Conservation (phyloP, 2,329 filamentous ascomycete genomes). For the Periconia sp. region DNA sequence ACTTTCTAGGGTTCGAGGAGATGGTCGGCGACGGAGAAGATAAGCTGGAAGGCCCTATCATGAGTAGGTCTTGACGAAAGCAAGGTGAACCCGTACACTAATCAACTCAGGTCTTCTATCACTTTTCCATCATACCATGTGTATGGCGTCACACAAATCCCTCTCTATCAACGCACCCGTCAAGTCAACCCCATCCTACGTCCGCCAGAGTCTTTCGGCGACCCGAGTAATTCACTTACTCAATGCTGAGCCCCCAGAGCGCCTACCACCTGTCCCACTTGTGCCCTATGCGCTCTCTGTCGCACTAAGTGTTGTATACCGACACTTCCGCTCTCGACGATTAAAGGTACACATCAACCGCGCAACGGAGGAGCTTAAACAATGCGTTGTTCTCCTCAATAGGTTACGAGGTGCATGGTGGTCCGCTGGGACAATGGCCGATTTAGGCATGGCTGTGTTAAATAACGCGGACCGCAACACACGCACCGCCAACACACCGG, state of each 20-base stretch:
- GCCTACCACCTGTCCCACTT: slow-evolving; percentile 60
- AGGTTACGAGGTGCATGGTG: slow-evolving; percentile 53
- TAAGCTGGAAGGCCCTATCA: slow-evolving; percentile 42
- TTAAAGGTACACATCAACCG: slow-evolving; percentile 55
- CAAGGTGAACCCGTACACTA: slow-evolving; percentile 20
- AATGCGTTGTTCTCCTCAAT: slow-evolving; percentile 52
- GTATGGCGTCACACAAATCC: slow-evolving; percentile 62
- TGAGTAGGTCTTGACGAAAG: slow-evolving; percentile 24
- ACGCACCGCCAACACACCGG: slow-evolving; percentile 41
- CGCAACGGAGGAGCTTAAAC: slow-evolving; percentile 52
- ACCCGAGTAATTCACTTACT: slow-evolving; percentile 61
- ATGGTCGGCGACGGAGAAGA: slow-evolving; percentile 49
- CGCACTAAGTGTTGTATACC: slow-evolving; percentile 63
- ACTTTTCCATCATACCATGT: slow-evolving; percentile 63
- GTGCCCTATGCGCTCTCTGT: slow-evolving; percentile 63
- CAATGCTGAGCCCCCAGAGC: slow-evolving; percentile 51
- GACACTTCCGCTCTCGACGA: slow-evolving; percentile 60
- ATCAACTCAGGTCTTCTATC: slow-evolving; percentile 55
- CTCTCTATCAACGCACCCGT: slow-evolving; percentile 51
- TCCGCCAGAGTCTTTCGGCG: slow-evolving; percentile 62
- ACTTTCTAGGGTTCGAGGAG: slow-evolving; percentile 54
- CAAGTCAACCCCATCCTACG: slow-evolving; percentile 57
- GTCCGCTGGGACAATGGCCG: slow-evolving; percentile 54
- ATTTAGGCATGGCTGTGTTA: slow-evolving; percentile 46
- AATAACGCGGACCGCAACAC: slow-evolving; percentile 48